Conservation (phyloP, 768 basidiomycete species). For the Pisolithus marmoratus region DNA sequence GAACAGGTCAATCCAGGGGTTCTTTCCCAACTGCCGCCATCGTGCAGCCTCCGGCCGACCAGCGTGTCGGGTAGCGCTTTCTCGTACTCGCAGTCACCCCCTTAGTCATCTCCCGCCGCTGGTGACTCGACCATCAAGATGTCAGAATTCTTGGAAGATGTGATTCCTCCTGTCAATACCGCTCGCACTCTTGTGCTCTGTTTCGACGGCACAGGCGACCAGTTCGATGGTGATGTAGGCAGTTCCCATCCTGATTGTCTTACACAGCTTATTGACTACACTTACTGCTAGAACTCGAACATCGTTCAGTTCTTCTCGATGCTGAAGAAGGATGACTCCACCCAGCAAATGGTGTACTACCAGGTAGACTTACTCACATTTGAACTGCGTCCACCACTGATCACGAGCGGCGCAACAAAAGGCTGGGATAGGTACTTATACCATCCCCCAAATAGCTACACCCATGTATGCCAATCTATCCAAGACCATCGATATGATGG, state of each 20-base stretch:
- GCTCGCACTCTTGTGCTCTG: constrained; percentile 62
- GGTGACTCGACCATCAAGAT: neutral
- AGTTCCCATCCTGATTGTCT: neutral
- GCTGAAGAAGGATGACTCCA: constrained; percentile 59
- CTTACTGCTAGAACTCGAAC: constrained; percentile 56
- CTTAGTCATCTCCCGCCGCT: neutral
- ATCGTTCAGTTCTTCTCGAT: constrained; percentile 64
- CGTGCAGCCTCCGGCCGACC: neutral
- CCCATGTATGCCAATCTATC: constrained; percentile 49
- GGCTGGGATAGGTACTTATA: constrained; percentile 74
- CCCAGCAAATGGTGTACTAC: constrained; percentile 67
- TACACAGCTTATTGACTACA: neutral
- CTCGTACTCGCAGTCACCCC: neutral
- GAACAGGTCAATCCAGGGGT: neutral
- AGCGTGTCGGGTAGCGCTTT: neutral
- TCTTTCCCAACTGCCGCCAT: neutral
- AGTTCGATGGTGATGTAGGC: constrained; percentile 60
- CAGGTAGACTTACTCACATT: constrained; percentile 38
- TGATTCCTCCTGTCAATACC: constrained; percentile 38
- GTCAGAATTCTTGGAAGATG: constrained; percentile 17
- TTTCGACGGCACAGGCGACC: constrained; percentile 58
- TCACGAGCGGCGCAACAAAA: constrained; percentile 15
- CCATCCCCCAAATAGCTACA: constrained; percentile 55
- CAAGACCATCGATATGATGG: constrained; percentile 53
- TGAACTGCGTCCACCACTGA: neutral